phyloP scores from a whole-genome alignment of 1,284 basidiomycete genomes.

The Ustilago nuda region DNA sequence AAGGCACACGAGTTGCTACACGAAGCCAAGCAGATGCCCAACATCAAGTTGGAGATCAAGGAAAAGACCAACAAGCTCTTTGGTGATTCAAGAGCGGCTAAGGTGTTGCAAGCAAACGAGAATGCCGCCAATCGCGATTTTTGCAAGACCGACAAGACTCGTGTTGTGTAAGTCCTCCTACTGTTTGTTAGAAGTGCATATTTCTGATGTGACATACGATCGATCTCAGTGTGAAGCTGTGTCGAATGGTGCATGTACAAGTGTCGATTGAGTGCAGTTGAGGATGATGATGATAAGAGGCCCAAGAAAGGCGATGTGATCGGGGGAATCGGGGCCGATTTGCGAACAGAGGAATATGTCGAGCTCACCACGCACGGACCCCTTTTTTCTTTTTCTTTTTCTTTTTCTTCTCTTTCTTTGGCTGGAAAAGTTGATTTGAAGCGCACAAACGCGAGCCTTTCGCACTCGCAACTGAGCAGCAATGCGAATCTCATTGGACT shows the following conservation, averaged over 20 bases:
- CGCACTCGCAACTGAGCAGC: too few relatives aligned
- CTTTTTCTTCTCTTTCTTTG: background rate
- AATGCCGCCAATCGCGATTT: constrained; percentile 41
- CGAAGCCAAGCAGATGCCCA: constrained; percentile 33
- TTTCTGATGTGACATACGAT: background rate
- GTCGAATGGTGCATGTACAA: background rate
- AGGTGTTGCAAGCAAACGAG: constrained; percentile 33
- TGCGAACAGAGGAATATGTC: too few relatives aligned
- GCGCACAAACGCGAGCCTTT: too few relatives aligned
- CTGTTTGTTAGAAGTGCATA: constrained; percentile 5
- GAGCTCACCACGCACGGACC: background rate
- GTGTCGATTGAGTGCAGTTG: background rate
- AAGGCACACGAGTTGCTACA: constrained; percentile 26
- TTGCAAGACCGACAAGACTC: constrained; percentile 39
- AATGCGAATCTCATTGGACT: background rate
- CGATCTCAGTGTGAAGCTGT: background rate
- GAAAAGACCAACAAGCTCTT: constrained; percentile 44
- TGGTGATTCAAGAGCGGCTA: constrained; percentile 26
- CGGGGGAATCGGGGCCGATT: too few relatives aligned
- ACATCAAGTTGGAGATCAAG: constrained; percentile 26
- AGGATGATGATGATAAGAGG: background rate
- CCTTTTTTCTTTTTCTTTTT: background rate
- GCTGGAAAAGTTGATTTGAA: too few relatives aligned
- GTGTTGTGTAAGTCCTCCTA: constrained; percentile 30
- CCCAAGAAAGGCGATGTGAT: too few relatives aligned